These are phyloP conservation scores for Blastocrithidia nonstop DNA, from an alignment of 208 protist species.

Conservation along the genomic window DNA sequence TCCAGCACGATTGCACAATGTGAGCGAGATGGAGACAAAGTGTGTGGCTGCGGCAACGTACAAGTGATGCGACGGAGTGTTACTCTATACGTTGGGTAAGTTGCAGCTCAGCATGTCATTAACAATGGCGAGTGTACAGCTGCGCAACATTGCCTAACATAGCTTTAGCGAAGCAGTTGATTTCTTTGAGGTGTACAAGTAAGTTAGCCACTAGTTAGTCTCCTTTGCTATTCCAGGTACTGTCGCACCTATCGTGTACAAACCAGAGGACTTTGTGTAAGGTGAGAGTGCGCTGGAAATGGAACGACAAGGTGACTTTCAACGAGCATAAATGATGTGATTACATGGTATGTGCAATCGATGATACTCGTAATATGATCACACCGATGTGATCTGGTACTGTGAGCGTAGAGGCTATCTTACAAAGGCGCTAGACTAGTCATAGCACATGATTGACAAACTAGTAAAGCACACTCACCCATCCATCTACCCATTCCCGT, in stretches of 20 bases:
- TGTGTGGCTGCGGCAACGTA: conserved; percentile 64
- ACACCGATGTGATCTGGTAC: conserved; percentile 86
- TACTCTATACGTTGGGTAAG: conserved; percentile 61
- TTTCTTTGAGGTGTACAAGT: conserved; percentile 66
- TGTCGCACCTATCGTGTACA: conserved; percentile 73
- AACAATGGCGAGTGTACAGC: conserved; percentile 53
- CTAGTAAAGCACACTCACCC: conserved; percentile 84
- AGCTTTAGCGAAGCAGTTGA: conserved; percentile 77
- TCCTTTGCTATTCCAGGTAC: conserved; percentile 75
- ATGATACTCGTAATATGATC: conserved; percentile 78
- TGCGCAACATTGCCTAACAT: conserved; percentile 59
- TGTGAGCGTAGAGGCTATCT: conserved; percentile 77
- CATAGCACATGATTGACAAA: conserved; percentile 75
- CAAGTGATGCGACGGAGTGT: conserved; percentile 73
- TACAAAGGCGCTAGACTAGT: conserved; percentile 66
- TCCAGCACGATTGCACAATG: conserved; percentile 44
- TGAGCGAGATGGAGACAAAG: conserved; percentile 43
- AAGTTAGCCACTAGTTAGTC: conserved; percentile 54
- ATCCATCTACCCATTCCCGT: conserved; percentile 81
- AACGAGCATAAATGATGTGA: conserved; percentile 75
- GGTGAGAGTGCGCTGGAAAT: conserved; percentile 70
- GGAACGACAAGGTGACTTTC: conserved; percentile 59
- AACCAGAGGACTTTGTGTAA: conserved; percentile 79
- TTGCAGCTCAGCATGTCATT: conserved; percentile 53
- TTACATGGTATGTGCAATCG: conserved; percentile 63